Evolutionary conservation across 768 basidiomycete species (phyloP).

Genomic region (Boletellus ananiceps): DNA sequence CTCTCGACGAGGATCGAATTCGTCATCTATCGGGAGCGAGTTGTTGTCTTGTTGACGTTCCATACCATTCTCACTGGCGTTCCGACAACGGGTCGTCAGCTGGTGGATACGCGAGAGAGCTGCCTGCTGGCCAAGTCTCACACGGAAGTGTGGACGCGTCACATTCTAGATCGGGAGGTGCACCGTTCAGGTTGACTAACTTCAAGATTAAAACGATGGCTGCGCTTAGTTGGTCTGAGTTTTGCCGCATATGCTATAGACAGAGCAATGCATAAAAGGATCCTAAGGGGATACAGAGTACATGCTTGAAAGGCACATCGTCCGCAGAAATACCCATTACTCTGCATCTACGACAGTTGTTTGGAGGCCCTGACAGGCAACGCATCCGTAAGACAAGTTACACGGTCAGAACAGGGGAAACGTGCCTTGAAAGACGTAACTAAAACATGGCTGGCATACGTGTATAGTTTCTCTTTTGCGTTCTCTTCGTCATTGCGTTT

Average conservation of each 20-base stretch:
- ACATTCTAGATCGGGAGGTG: no score
- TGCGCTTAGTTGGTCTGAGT: constrained; percentile 5
- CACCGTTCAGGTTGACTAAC: no score
- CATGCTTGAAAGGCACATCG: constrained; percentile 13
- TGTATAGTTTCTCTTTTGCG: constrained; percentile 97
- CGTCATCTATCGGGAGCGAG: no score
- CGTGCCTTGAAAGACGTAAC: constrained; percentile 82
- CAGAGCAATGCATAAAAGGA: constrained; percentile 25
- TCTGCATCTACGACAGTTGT: constrained; percentile 79
- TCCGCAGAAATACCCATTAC: constrained; percentile 35
- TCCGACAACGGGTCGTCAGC: no score
- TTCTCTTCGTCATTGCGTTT: constrained; percentile 99
- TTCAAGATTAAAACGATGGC: no score
- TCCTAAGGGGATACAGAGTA: constrained; percentile 15
- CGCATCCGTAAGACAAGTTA: constrained; percentile 5
- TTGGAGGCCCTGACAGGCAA: constrained; percentile 64
- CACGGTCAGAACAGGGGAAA: background rate
- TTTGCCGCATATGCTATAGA: constrained; percentile 27
- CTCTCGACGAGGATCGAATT: no score
- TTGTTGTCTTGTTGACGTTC: no score
- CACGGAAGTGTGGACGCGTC: no score
- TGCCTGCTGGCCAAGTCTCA: no score
- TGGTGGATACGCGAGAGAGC: no score
- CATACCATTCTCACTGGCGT: no score
- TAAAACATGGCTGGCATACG: constrained; percentile 79